Base-by-base conservation (phyloP, 2,329 filamentous ascomycete genomes). In the Didymella sp. region DNA sequence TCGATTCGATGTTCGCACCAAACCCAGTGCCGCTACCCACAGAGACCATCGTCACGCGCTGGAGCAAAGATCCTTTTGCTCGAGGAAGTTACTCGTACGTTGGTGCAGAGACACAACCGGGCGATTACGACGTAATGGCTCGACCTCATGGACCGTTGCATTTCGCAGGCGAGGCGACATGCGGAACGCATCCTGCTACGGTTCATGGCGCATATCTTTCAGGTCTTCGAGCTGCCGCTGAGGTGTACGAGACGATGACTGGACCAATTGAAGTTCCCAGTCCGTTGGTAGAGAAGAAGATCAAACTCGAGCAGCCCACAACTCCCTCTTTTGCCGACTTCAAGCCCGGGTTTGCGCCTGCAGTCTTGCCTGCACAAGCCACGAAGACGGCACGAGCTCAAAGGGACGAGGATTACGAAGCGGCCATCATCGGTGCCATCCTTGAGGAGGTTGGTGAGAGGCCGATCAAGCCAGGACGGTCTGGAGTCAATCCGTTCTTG, bases 181-280 rank as follows among this genome's bases (percentile, higher is more conserved):
- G 91, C 67, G 92, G 91, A 43, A 96, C 92, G 0, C 93, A 99
- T 73, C 95, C 96, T 12, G 95, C 96, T 28, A 99, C 95, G 2
- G 95, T 99, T 0, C 95, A 99, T 66, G 95, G 95, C 6, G 96
- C 95, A 8, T 99, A 98, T 72, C 81, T 99, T 4, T 97, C 95
- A 2, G 96, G 95, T 2, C 82, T 99, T 6, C 88, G 95, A 46
- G 95, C 90, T 3, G 95, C 95, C 11, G 89, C 90, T 3, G 93
- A 98, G 70, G 85, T 99, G 2, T 81, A 96, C 33, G 88, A 94
- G 51, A 81, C 86, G 2, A 85, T 97, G 73, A 81, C 95, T 28
- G 95, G 95, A 1, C 88, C 92, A 0, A 92, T 99, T 57, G 79
- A 88, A 41, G 80, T 96, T 11, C 89, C 71, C 2, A 67, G 90